phyloP scores from a whole-genome alignment of 2,329 filamentous ascomycete genomes.

The Colletotrichum trifolii region DNA sequence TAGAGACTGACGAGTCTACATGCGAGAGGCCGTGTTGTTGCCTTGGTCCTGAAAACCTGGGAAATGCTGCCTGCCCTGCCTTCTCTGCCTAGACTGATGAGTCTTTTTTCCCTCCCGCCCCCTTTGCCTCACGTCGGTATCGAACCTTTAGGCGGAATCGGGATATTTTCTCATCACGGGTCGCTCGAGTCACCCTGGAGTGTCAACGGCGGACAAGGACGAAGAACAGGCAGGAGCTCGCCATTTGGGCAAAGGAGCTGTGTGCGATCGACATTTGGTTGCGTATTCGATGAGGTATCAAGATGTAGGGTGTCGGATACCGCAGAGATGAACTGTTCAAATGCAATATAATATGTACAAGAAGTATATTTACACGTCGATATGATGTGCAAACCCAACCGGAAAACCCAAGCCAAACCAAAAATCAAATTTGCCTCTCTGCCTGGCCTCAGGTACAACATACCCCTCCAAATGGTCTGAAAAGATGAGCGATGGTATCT shows the following conservation, averaged over 20 bases:
- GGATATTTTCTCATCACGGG: not conserved
- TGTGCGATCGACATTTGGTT: no score
- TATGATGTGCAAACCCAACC: not conserved
- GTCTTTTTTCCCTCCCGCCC: not conserved
- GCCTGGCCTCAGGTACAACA: not conserved
- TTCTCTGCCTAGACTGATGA: not conserved
- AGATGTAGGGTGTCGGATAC: no score
- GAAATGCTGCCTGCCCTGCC: slow-evolving; percentile 10
- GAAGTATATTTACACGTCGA: not conserved
- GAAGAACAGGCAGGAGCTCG: no score
- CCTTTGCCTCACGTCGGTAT: not conserved
- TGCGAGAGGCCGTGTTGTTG: not conserved
- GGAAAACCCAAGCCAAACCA: not conserved
- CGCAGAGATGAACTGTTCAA: not conserved
- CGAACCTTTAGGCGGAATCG: not conserved
- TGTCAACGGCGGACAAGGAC: no score
- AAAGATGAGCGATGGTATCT: slow-evolving; percentile 30
- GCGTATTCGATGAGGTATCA: no score
- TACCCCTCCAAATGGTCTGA: not conserved
- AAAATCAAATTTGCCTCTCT: not conserved
- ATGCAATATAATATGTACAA: slow-evolving; percentile 1
- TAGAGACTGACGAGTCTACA: not conserved
- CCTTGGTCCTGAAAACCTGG: slow-evolving; percentile 29
- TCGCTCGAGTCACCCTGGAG: no score
- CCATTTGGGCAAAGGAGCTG: no score